Base-by-base conservation (phyloP, 192 early-diverging fungal genomes). In the Umbelopsis ramanniana region DNA sequence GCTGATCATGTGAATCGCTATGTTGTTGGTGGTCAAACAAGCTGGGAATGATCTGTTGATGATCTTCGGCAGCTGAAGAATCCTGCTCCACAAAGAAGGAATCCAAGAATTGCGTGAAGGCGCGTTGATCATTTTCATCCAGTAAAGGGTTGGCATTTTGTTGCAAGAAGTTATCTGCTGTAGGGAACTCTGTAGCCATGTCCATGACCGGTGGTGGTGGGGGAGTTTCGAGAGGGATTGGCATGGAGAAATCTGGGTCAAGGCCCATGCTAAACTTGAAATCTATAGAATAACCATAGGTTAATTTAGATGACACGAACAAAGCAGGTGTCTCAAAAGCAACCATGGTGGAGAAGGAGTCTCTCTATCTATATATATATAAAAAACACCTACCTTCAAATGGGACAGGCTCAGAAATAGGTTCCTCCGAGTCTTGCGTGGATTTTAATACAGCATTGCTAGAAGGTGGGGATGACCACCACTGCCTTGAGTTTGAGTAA, bases 61-160 rank as follows among this genome's bases (percentile, higher is more conserved):
- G 57, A 38, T 63, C 29, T 19, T 35, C 33, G 11, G 15, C 57
- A 63, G 15, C 33, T 14, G 57, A 37, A 35, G 75, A 68, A 71
- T 84, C 81, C 46, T 81, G 81, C 66, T 84, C 85, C 8, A 84
- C 74, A 53, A 82, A 82, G 52, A 87, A 70, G 3, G 77, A 73
- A 48, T 87, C 85, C 57, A 87, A 67, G 74, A 87, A 87, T 71
- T 87, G 79, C n/a, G 76, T 77, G 40, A 87, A 84, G 35, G 80
- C 76, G 35, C 73, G 77, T 54, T 83, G 83, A 46, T 87, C 85
- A 24, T 74, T 70, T 46, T 77, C 79, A 33, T 76, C 69, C 11
- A 81, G 46, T 17, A 81, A 52, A 69, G 67, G 47, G 21, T 54
- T 55, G 35, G 54, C 63, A 50, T 60, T 48, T 45, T 68, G 43